Evolutionary conservation across 2,329 filamentous ascomycete genomes (phyloP).

Genomic region (Fusarium mexicanum): DNA sequence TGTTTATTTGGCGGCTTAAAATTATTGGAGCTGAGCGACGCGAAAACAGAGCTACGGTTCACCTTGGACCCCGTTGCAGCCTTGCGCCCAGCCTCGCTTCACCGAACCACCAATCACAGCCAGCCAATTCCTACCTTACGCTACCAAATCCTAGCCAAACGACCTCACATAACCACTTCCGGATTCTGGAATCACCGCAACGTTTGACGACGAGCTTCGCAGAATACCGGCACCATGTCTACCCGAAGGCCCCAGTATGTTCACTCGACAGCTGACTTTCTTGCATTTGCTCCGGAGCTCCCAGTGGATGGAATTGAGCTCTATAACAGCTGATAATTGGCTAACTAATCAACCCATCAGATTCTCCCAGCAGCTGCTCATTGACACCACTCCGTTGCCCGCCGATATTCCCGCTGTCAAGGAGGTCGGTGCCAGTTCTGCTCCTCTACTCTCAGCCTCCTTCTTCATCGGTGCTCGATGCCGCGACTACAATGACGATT

Average conservation of each 20-base stretch:
- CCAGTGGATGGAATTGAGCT: constrained; percentile 36
- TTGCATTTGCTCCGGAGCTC: background rate
- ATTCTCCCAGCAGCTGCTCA: constrained; percentile 92
- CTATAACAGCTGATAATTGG: constrained; percentile 27
- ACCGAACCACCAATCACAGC: constrained; percentile 49
- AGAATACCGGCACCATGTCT: constrained; percentile 51
- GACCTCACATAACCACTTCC: constrained; percentile 43
- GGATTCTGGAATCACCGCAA: constrained; percentile 43
- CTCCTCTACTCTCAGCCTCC: constrained; percentile 87
- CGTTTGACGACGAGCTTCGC: constrained; percentile 43
- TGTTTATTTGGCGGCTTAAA: constrained; percentile 41
- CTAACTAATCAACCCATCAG: constrained; percentile 60
- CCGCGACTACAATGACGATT: constrained; percentile 97
- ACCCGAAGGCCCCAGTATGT: constrained; percentile 56
- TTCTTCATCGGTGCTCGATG: constrained; percentile 98
- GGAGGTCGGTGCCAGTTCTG: constrained; percentile 93
- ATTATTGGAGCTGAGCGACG: constrained; percentile 44
- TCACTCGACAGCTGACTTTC: background rate
- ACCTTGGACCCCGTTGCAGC: constrained; percentile 21
- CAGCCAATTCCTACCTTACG: constrained; percentile 54
- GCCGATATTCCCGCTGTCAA: constrained; percentile 90
- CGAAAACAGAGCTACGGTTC: constrained; percentile 42
- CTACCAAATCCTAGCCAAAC: constrained; percentile 48
- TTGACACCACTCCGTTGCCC: constrained; percentile 96
- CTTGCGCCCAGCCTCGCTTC: constrained; percentile 46